Evolutionary conservation across 495 filamentous ascomycete species (phyloP).

Genomic region (Penicillium soppii): DNA sequence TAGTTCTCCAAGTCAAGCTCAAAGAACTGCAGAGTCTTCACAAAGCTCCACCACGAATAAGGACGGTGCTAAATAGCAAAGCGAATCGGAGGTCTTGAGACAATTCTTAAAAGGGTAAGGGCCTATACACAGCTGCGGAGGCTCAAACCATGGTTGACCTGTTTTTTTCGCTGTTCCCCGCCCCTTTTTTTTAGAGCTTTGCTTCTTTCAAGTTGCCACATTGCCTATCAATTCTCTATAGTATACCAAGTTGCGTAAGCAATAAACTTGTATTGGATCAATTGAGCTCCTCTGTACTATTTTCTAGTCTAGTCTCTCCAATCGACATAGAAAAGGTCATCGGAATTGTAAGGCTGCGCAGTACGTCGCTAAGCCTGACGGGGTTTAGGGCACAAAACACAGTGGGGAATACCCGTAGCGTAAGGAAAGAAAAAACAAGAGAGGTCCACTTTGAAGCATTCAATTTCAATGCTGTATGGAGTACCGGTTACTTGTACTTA

Average conservation of each 20-base stretch:
- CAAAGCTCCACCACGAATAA: slow-evolving; percentile 16
- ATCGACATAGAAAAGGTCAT: slow-evolving; percentile 12
- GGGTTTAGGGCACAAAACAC: slow-evolving; percentile 17
- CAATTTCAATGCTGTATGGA: not conserved
- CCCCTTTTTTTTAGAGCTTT: slow-evolving; percentile 22
- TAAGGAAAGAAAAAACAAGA: slow-evolving; percentile 13
- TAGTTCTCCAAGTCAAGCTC: no score
- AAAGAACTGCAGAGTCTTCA: slow-evolving; percentile 9
- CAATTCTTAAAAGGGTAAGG: slow-evolving; percentile 21
- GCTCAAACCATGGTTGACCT: slow-evolving; percentile 28
- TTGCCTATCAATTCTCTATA: not conserved
- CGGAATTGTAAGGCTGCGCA: slow-evolving; percentile 18
- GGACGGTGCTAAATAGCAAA: slow-evolving; percentile 20
- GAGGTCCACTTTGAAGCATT: slow-evolving; percentile 18
- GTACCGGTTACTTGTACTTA: slow-evolving; percentile 10
- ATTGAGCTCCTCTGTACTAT: not conserved
- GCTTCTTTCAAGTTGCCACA: not conserved
- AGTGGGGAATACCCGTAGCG: slow-evolving; percentile 29
- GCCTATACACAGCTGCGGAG: slow-evolving; percentile 16
- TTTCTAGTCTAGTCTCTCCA: slow-evolving; percentile 4
- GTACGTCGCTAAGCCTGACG: slow-evolving; percentile 19
- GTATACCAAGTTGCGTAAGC: no score
- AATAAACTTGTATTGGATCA: not conserved
- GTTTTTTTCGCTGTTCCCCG: slow-evolving; percentile 22
- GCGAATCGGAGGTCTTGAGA: slow-evolving; percentile 12